A percentile compares a stretch with the other conserved stretches of the same genome.
Evolutionary conservation across 1,139 yeast species (phyloP).

Genomic region (Pichia sp.): DNA sequence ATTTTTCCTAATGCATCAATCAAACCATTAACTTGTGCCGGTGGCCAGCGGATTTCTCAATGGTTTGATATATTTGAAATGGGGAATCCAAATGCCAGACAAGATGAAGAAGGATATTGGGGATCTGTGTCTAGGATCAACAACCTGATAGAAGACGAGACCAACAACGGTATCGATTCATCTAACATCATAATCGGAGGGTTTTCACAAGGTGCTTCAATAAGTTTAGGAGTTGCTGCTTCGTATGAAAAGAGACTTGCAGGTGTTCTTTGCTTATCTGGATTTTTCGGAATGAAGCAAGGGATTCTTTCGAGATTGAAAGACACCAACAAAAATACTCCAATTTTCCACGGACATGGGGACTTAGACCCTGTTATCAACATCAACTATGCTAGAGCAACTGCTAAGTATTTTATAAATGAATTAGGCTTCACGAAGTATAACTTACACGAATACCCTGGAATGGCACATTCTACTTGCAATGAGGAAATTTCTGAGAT

Average conservation of each 20-base stretch:
- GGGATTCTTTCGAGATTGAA: conserved; percentile 33
- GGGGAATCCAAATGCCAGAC: conserved; percentile 43
- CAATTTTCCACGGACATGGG: conserved; percentile 89
- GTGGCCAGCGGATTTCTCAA: conserved; percentile 67
- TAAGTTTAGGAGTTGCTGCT: conserved; percentile 57
- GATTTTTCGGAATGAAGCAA: conserved; percentile 60
- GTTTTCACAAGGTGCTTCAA: conserved; percentile 90
- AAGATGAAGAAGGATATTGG: conserved; percentile 64
- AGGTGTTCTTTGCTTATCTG: conserved; percentile 79
- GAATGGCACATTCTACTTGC: conserved; percentile 63
- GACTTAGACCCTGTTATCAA: conserved; percentile 65
- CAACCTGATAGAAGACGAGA: conserved; percentile 57
- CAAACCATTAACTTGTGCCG: conserved; percentile 63
- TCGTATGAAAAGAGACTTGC: conserved; percentile 60
- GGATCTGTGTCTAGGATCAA: conserved; percentile 52
- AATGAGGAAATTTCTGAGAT: conserved; percentile 65
- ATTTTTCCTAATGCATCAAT: conserved; percentile 87
- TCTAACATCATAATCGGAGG: conserved; percentile 84
- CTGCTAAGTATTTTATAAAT: conserved; percentile 44
- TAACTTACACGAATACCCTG: conserved; percentile 56
- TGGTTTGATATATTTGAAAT: conserved; percentile 82
- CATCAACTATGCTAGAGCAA: conserved; percentile 43
- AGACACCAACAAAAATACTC: conserved; percentile 55
- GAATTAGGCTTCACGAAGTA: conserved; percentile 49
- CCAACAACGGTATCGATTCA: conserved; percentile 58